Evolutionary conservation across 1,139 yeast genomes (phyloP).

Genomic region (Blastobotrys proliferans): DNA sequence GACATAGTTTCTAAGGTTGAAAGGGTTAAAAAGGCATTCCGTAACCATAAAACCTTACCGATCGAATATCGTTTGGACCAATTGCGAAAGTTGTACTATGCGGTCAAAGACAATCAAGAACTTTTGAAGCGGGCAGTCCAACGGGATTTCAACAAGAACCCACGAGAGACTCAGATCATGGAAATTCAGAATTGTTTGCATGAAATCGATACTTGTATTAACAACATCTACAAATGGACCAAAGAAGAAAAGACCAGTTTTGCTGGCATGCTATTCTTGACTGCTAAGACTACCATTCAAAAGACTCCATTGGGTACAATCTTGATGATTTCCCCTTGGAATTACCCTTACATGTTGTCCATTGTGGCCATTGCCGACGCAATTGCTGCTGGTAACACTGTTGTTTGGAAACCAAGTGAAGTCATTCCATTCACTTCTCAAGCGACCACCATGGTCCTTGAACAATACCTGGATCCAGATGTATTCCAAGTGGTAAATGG

Average conservation of each 20-base stretch:
- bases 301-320: slow-evolving; percentile 74
- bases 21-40: slow-evolving; percentile 43
- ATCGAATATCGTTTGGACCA: slow-evolving; percentile 57
- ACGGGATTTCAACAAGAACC: slow-evolving; percentile 63
- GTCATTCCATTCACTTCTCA: slow-evolving; percentile 59
- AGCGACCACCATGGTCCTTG: slow-evolving; percentile 53
- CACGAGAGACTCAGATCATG: slow-evolving; percentile 54
- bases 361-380: slow-evolving; percentile 74
- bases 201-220: slow-evolving; percentile 60
- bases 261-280: slow-evolving; percentile 44
- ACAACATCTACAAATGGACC: slow-evolving; percentile 58
- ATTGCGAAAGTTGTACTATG: slow-evolving; percentile 65
- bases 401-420: slow-evolving; percentile 78
- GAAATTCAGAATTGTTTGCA: slow-evolving; percentile 52
- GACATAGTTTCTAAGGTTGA: slow-evolving; percentile 50
- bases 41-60: slow-evolving; percentile 48
- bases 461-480: slow-evolving; percentile 50
- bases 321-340: slow-evolving; percentile 77
- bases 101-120: slow-evolving; percentile 56
- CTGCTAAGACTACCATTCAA: slow-evolving; percentile 51
- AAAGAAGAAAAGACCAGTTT: slow-evolving; percentile 48
- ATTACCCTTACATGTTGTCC: slow-evolving; percentile 70
- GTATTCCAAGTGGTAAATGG: slow-evolving; percentile 68
- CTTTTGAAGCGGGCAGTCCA: slow-evolving; percentile 54
- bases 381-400: slow-evolving; percentile 82